Evolutionary conservation across 495 filamentous ascomycete species (phyloP).

Genomic region (Beverwykella pulmonaria): DNA sequence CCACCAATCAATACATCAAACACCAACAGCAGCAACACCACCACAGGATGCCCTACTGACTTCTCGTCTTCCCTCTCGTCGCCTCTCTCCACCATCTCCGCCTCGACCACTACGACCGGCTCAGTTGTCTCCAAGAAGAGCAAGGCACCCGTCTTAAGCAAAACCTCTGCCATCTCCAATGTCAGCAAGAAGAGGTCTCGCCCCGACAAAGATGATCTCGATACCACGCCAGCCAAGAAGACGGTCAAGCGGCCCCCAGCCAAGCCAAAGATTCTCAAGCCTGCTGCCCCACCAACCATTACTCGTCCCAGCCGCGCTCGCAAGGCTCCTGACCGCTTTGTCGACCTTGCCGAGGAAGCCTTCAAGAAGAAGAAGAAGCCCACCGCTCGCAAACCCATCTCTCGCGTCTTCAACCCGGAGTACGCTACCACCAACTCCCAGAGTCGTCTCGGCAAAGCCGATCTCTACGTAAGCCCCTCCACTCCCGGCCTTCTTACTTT

Average conservation of each 20-base stretch:
- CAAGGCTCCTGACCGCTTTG: constrained; percentile 18
- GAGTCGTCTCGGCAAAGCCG: constrained; percentile 56
- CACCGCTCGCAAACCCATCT: constrained; percentile 33
- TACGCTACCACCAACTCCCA: constrained; percentile 51
- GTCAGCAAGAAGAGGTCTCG: background rate
- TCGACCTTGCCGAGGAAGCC: constrained; percentile 23
- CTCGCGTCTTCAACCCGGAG: constrained; percentile 40
- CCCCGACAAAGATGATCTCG: background rate
- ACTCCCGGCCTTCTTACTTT: background rate
- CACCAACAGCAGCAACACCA: background rate
- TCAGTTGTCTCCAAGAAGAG: background rate
- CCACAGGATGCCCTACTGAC: background rate
- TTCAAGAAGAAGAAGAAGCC: constrained; percentile 17
- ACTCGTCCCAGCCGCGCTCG: constrained; percentile 15
- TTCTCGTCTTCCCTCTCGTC: background rate
- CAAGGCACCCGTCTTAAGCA: background rate
- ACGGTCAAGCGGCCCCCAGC: background rate
- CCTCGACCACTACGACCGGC: background rate
- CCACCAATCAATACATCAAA: background rate
- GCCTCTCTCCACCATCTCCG: background rate
- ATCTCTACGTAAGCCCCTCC: constrained; percentile 58
- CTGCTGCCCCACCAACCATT: background rate
- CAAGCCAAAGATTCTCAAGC: background rate
- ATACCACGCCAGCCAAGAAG: background rate
- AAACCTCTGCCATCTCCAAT: background rate